Percentiles rank a stretch among this genome's conserved stretches.
Evolutionary conservation across 2,329 filamentous ascomycete species (phyloP).

Genomic region (Zalaria obscura): DNA sequence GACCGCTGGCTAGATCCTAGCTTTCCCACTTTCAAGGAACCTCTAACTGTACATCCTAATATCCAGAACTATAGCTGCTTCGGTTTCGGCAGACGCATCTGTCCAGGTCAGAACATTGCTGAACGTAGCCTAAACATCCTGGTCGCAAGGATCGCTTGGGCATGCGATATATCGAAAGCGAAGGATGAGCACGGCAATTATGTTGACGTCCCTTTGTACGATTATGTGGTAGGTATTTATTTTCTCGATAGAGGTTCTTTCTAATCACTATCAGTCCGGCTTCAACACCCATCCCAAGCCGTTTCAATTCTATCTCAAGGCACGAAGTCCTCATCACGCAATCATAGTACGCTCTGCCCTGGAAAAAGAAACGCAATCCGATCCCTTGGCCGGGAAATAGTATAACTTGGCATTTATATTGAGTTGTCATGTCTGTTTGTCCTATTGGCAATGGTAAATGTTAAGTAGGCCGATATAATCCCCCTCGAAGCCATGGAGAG

Average conservation of each 20-base stretch:
- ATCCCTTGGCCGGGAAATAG: neutral
- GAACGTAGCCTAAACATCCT: constrained; percentile 24
- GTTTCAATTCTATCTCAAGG: neutral
- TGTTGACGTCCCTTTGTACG: constrained; percentile 7
- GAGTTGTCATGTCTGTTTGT: too few species aligned
- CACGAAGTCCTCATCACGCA: neutral
- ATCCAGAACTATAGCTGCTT: constrained; percentile 40
- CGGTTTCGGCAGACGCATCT: constrained; percentile 38
- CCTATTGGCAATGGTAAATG: too few species aligned
- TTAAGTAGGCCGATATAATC: too few species aligned
- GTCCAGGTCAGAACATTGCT: constrained; percentile 27
- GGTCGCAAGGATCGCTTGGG: constrained; percentile 15
- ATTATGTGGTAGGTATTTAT: constrained; percentile 6
- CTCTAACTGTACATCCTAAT: constrained; percentile 36
- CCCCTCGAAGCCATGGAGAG: too few species aligned
- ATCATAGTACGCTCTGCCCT: neutral
- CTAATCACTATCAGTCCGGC: neutral
- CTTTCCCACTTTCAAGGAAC: constrained; percentile 39
- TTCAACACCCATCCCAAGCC: neutral
- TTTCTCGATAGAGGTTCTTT: neutral
- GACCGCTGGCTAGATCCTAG: constrained; percentile 37
- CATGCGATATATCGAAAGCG: constrained; percentile 8
- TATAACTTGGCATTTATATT: too few species aligned
- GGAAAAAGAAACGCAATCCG: neutral
- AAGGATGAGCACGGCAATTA: constrained; percentile 6